Conservation (phyloP, 495 filamentous ascomycete species). For the Neurospora cerealis region DNA sequence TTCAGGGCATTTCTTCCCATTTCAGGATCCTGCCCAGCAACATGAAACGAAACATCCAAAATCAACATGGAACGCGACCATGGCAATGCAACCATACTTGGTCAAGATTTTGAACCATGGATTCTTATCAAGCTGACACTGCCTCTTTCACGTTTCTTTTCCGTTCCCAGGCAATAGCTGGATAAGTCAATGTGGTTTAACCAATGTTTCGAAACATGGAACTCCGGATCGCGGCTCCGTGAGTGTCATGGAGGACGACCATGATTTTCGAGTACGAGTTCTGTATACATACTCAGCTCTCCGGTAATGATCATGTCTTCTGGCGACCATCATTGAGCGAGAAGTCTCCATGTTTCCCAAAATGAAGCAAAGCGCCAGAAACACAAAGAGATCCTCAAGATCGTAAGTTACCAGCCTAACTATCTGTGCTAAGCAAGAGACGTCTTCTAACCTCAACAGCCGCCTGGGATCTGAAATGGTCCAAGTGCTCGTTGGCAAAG, state of each 20-base stretch:
- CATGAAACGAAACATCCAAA: neutral
- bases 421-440: neutral
- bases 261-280: neutral
- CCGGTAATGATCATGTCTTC: neutral
- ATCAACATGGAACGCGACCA: neutral
- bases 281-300: neutral
- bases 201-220: neutral
- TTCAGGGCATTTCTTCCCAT: neutral
- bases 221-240: neutral
- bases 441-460: conserved; percentile 3
- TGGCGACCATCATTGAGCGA: neutral
- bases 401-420: neutral
- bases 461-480: conserved; percentile 24
- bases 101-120: neutral
- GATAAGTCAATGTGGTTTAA: neutral
- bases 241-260: neutral
- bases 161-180: neutral
- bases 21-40: neutral
- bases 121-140: neutral
- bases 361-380: neutral
- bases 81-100: neutral
- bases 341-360: neutral
- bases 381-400: neutral
- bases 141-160: neutral
- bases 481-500: conserved; percentile 31